Evolutionary conservation across 2,329 filamentous ascomycete genomes (phyloP), one percentile per base, ranked within the genome.

Genomic region (Xylaria sp.): DNA sequence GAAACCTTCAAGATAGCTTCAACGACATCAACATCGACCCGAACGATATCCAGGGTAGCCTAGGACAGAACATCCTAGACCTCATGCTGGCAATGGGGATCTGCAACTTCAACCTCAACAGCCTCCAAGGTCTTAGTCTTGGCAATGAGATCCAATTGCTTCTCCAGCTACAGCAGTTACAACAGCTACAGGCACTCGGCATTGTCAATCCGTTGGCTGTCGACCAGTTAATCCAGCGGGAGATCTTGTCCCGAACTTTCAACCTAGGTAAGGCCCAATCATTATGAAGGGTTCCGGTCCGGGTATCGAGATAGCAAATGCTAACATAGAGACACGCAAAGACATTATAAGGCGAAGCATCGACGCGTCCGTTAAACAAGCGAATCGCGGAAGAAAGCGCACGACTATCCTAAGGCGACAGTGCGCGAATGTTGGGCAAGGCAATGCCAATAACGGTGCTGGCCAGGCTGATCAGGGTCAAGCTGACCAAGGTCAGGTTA

Each of bases 151-250:
- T 76, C 36, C 73, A 77, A 65, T 72, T 77, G 6, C 68, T 77
- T 25, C 72, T 74, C 43, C 76, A 76, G 41, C 74, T 77, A 20
- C 75, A 77, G 60, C 74, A 76, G 23, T 66, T 76, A 20, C 62
- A 67, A 10, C 76, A 77, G 43, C 73, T 76, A 36, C 69, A 76
- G 63, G 64, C 67, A 18, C 74, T 77, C 30, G 76, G 74, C 15
- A 50, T 76, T 30, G 67, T 77, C 68, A 74, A 71, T 56, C 66
- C 72, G 7, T 55, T 69, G 52, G 64, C 70, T 28, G 65, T 76
- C 52, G 67, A 72, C 30, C 73, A 74, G 53, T 68, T 77, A 8
- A 55, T 77, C 9, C 72, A 73, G 41, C 70, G 72, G 58, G 74
- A 75, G 60, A 58, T 75, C 25, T 45, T 76, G 32, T 68, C 72